A percentile compares a stretch with the other conserved stretches of the same genome.
Evolutionary conservation across 257 asterid genomes (phyloP).

Genomic region (Plectranthus barbatus): DNA sequence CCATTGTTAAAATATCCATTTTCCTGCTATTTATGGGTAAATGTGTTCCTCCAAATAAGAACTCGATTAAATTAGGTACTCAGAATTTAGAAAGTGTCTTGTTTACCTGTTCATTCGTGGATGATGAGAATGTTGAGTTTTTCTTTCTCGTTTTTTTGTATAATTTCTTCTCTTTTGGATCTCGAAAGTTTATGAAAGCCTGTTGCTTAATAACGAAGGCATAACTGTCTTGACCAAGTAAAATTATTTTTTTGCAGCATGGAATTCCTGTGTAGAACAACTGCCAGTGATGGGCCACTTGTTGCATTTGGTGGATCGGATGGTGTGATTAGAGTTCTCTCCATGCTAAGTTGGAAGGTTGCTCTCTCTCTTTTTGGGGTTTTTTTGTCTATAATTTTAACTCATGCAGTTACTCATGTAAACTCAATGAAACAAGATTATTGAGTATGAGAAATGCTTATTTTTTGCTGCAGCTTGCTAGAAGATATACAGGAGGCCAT

Average conservation of each 20-base stretch:
- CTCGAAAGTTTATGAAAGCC: neutral
- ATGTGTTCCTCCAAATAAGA: neutral
- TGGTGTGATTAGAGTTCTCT: conserved; percentile 96
- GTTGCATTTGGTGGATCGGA: conserved; percentile 99
- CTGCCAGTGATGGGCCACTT: conserved; percentile 84
- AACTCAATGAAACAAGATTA: conserved; percentile 6
- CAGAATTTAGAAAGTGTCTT: conserved; percentile 3
- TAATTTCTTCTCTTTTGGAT: neutral
- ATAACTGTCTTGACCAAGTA: conserved; percentile 17
- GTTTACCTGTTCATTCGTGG: conserved; percentile 1
- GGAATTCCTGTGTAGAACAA: conserved; percentile 76
- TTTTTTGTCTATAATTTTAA: conserved; percentile 13
- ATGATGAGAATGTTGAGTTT: neutral
- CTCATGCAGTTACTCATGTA: neutral
- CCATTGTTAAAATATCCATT: neutral
- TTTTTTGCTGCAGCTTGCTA: conserved; percentile 64
- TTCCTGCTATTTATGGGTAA: neutral
- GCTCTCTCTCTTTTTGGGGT: conserved; percentile 7
- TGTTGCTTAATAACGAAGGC: conserved; percentile 9
- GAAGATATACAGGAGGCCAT: conserved; percentile 96
- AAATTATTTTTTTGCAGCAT: conserved; percentile 42
- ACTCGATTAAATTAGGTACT: neutral
- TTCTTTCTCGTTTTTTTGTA: neutral
- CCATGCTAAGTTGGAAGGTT: conserved; percentile 99
- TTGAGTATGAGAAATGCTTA: conserved; percentile 9